Conservation (phyloP, 208 protist species). For the Acanthamoeba royreba region DNA sequence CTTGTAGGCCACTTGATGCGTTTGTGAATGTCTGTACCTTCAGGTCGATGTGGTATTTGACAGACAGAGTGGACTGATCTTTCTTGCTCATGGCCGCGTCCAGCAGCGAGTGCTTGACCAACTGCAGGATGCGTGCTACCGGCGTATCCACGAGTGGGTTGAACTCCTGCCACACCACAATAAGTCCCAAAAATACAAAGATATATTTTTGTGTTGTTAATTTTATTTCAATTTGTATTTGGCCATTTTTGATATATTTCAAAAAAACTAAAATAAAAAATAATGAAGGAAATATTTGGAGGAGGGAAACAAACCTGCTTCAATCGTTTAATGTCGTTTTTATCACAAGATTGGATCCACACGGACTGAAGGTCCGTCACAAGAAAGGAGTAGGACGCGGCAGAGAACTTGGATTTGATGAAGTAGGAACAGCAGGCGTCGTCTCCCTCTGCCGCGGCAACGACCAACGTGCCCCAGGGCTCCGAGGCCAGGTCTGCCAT, state of each 20-base stretch:
- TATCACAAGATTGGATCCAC: not conserved
- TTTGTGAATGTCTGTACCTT: too few species aligned
- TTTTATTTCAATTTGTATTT: too few species aligned
- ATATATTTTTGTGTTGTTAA: too few species aligned
- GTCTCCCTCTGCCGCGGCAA: too few species aligned
- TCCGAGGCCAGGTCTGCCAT: too few species aligned
- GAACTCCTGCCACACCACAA: not conserved
- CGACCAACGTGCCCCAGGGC: too few species aligned
- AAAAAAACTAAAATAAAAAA: not conserved
- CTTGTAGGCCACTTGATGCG: too few species aligned
- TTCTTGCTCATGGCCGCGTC: not conserved
- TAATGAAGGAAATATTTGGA: too few species aligned
- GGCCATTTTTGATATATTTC: too few species aligned
- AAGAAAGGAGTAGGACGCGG: not conserved
- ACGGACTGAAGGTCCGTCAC: not conserved
- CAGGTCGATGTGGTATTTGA: not conserved
- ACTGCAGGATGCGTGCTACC: not conserved
- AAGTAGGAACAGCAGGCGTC: not conserved
- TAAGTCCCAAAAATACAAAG: too few species aligned
- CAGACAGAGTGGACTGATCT: not conserved
- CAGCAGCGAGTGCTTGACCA: not conserved
- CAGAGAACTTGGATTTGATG: not conserved
- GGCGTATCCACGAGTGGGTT: not conserved
- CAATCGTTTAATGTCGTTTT: not conserved
- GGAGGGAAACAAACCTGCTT: not conserved